phyloP scores from a whole-genome alignment of 441 rosid species.

The Dalechampia spathulata region DNA sequence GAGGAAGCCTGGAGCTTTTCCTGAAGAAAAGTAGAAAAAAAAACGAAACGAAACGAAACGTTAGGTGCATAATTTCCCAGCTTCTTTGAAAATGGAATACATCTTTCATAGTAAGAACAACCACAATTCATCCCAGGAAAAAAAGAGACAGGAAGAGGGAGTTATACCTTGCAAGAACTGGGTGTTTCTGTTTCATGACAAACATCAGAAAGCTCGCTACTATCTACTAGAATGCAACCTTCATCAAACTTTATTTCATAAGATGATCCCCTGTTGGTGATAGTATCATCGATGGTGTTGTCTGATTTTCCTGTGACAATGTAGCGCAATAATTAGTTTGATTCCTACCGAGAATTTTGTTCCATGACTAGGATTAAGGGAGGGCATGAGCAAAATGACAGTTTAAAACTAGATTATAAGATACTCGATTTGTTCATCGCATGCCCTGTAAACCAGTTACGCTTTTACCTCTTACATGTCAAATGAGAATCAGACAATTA shows the following conservation, averaged over 20 bases:
- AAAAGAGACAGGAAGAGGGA: background rate
- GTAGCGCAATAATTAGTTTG: background rate
- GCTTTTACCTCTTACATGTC: too few species aligned
- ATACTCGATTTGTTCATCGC: too few species aligned
- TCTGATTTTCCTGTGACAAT: conserved; percentile 3
- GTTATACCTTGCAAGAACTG: conserved; percentile 19
- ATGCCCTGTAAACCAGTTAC: too few species aligned
- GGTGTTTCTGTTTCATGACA: conserved; percentile 5
- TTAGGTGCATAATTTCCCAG: background rate
- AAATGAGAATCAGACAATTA: background rate
- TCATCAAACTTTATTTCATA: conserved; percentile 17
- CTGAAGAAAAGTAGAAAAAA: conserved; percentile 2
- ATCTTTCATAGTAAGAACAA: background rate
- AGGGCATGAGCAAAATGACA: background rate
- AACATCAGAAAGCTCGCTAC: conserved; percentile 10
- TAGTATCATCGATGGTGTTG: conserved; percentile 1
- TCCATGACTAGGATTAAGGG: too few species aligned
- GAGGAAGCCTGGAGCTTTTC: conserved; percentile 2
- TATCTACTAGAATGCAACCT: conserved; percentile 18
- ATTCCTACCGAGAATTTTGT: background rate
- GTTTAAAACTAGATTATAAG: too few species aligned
- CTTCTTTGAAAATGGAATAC: background rate
- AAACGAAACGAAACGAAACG: too few species aligned
- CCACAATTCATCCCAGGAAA: background rate
- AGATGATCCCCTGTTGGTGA: conserved; percentile 4